Evolutionary conservation across 345 rosid genomes (phyloP), one percentile per base, ranked within the genome.

Genomic region (Angophora floribunda): DNA sequence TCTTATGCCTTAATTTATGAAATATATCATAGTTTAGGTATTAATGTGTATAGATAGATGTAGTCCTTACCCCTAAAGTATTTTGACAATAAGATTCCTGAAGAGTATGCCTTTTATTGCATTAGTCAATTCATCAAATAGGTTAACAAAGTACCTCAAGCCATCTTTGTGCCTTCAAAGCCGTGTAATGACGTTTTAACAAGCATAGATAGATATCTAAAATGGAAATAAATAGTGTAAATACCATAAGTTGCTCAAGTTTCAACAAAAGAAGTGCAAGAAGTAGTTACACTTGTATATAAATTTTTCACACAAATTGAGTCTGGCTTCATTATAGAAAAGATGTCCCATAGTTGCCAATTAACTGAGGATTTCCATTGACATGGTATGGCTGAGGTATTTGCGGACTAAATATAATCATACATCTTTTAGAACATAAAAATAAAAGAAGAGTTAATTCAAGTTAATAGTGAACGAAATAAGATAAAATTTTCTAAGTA

Each of bases 311-410:
- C 21, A 65, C 7, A 65, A 65, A 30, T 2, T 14, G 9, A 65
- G 21, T 32, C 36, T n/a, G n/a, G 36, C 0, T 13, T 10, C 5
- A 8, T 19, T 7, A 0, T 13, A 30, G 5, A 30, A 65, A 30
- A 65, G 78, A 65, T 15, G 16, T 30, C 9, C 8, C 78, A 30
- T 65, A 65, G 1, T 30, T 16, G 7, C 21, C 15, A 65, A 65
- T 0, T n/a, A 4, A 30, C 4, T 2, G 0, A n/a, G 1, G n/a
- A n/a, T 65, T n/a, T 65, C 41, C 41, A n/a, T 65, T 14, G 41
- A 7, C 75, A 65, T 65, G 41, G 0, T 13, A 6, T 1, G 75
- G 19, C 0, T 30, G 10, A 14, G 19, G 4, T 65, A 14, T 65
- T 3, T 65, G 41, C 1, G 1, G 1, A 41, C 21, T 65, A 65